Percentiles rank a stretch among this genome's conserved stretches.
phyloP scores from a whole-genome alignment of 2,329 filamentous ascomycete genomes.

The Leptosphaerulina australis region DNA sequence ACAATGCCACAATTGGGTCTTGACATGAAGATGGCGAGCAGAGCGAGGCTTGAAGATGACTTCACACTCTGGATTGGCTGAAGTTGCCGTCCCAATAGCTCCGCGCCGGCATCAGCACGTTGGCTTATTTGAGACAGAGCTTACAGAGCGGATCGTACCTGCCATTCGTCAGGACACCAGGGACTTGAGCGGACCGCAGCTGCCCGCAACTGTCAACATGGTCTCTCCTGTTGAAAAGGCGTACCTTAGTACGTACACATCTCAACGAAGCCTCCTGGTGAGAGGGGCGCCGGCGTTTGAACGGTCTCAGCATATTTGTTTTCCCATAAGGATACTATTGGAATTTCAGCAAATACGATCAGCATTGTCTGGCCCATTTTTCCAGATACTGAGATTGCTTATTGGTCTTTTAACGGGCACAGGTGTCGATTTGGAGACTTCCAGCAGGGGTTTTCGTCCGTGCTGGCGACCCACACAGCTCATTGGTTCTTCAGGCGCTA shows the following conservation, averaged over 20 bases:
- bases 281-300: conserved; percentile 35
- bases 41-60: conserved; percentile 36
- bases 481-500: conserved; percentile 46
- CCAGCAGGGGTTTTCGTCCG: conserved; percentile 37
- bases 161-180: conserved; percentile 40
- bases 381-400: conserved; percentile 28
- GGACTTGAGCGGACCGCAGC: conserved; percentile 38
- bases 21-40: conserved; percentile 40
- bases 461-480: conserved; percentile 41
- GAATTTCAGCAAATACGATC: conserved; percentile 48
- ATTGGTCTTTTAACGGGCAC: conserved; percentile 41
- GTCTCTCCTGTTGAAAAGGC: conserved; percentile 31
- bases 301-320: conserved; percentile 39
- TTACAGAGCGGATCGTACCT: conserved; percentile 43
- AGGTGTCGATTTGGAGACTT: conserved; percentile 44
- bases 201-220: conserved; percentile 39
- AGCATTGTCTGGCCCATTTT: conserved; percentile 43
- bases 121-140: conserved; percentile 41
- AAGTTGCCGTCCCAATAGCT: conserved; percentile 41
- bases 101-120: conserved; percentile 39
- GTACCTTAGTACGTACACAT: conserved; percentile 21
- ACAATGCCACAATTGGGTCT: conserved; percentile 34
- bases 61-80: conserved; percentile 42
- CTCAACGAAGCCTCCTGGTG: conserved; percentile 30
- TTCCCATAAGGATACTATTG: conserved; percentile 46